Percentiles rank a stretch among this genome's conserved stretches.
Conservation (phyloP, 176 grass and related monocot genomes). For the Lolium perenne region DNA sequence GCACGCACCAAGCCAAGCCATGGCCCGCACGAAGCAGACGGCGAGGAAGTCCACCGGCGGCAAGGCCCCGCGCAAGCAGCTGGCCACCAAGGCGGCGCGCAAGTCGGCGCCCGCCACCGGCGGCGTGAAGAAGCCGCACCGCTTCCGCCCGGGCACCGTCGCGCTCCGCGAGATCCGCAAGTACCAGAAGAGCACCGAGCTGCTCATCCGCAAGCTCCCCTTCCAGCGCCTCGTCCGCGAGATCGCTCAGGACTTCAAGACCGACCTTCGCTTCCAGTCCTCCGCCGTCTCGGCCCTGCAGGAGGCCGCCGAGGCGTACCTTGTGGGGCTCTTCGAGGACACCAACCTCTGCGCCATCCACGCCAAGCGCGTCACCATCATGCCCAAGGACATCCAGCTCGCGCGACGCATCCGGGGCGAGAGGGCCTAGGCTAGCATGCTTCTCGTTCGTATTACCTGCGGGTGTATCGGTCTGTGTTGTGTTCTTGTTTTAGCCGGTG, state of each 20-base stretch:
- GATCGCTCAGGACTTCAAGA: conserved; percentile 82
- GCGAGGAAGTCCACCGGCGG: conserved; percentile 67
- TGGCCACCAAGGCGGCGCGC: conserved; percentile 65
- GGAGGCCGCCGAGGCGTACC: conserved; percentile 72
- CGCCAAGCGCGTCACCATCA: conserved; percentile 80
- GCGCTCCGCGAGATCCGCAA: conserved; percentile 67
- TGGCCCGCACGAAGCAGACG: conserved; percentile 71
- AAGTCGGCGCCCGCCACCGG: conserved; percentile 66
- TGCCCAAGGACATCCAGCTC: conserved; percentile 83
- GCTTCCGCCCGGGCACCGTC: conserved; percentile 49
- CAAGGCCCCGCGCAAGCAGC: conserved; percentile 67
- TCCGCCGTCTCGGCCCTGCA: conserved; percentile 64
- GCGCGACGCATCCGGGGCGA: conserved; percentile 57
- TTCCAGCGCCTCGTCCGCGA: conserved; percentile 68
- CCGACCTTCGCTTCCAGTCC: conserved; percentile 69
- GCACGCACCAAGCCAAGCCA: not conserved
- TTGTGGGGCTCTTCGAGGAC: conserved; percentile 76
- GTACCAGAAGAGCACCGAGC: conserved; percentile 83
- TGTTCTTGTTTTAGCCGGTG: no score
- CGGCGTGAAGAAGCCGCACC: conserved; percentile 70
- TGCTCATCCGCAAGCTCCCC: conserved; percentile 72
- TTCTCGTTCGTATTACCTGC: no score
- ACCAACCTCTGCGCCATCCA: conserved; percentile 84
- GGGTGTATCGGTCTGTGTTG: no score
- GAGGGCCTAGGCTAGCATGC: not conserved